These are phyloP conservation scores for Lachancea nothofagi DNA, from an alignment of 805 yeast genomes.

Conservation along the genomic window DNA sequence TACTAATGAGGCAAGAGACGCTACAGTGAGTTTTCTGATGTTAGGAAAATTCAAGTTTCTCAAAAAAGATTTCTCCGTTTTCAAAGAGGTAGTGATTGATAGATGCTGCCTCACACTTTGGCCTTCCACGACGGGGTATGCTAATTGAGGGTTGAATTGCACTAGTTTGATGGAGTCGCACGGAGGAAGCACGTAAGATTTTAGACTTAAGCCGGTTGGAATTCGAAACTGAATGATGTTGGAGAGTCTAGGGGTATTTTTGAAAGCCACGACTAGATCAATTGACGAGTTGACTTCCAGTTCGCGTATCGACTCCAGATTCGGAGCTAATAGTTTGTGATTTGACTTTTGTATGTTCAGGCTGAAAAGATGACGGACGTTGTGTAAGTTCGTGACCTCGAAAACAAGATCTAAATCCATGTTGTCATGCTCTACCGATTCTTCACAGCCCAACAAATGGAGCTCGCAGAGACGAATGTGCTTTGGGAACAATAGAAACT, in stretches of 20 bases:
- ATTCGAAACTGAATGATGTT: constrained; percentile 21
- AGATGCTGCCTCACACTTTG: constrained; percentile 11
- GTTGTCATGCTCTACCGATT: constrained; percentile 8
- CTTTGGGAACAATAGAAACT: constrained; percentile 11
- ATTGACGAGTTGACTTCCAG: constrained; percentile 11
- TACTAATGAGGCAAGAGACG: constrained; percentile 7
- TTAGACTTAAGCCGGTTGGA: constrained; percentile 2
- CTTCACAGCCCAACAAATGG: constrained; percentile 21
- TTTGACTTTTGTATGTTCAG: constrained; percentile 16
- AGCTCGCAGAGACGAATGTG: constrained; percentile 21
- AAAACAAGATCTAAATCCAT: constrained; percentile 25
- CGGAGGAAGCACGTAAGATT: constrained; percentile 16
- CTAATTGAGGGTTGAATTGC: constrained; percentile 16
- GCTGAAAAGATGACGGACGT: constrained; percentile 19
- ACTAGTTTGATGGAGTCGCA: constrained; percentile 21
- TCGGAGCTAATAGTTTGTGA: constrained; percentile 16
- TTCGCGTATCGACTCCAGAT: constrained; percentile 17
- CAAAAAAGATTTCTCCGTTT: constrained; percentile 18
- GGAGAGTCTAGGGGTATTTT: constrained; percentile 16
- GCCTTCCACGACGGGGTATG: constrained; percentile 23
- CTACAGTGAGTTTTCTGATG: constrained; percentile 13
- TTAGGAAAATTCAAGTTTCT: constrained; percentile 17
- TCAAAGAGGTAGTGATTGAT: constrained; percentile 15
- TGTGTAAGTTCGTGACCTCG: constrained; percentile 20
- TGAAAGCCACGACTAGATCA: constrained; percentile 12